Base-by-base conservation (phyloP, 768 basidiomycete genomes). In the Calvatia gigantea region DNA sequence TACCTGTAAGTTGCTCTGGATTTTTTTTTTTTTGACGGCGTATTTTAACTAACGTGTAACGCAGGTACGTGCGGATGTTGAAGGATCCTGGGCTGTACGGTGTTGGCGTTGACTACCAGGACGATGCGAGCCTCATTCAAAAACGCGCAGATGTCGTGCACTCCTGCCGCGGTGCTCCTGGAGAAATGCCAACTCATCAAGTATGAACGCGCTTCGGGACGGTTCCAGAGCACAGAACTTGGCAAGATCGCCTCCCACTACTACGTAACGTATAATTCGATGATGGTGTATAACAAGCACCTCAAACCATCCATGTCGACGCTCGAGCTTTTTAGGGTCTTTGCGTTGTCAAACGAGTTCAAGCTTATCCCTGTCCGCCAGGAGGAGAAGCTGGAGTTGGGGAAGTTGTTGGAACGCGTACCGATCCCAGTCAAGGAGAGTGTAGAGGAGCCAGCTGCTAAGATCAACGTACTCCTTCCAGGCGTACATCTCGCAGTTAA, bases 371-470 rank as follows among this genome's bases (percentile, higher is more conserved):
- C 48, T 51, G 33, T 39, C 32, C 31, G 58, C 41, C 48, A 59
- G 50, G 41, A 43, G 46, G 91, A 94, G 71, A 97, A 96, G 67
- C 78, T 95, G 3, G 95, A 98, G 64, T 78, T 97, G 14, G 81
- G 85, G 4, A 95, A 95, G 65, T 75, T 98, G 6, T 74, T 98
- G 41, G 96, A 99, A 65, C 82, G 94, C 1, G 96, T 98, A 0
- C 96, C 96, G 1, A 94, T 99, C 41, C 97, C 97, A 0, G 89
- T 98, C 62, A 98, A 98, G 71, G 97, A 99, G 70, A 80, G 85
- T 48, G 93, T 96, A 4, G 96, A 99, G 57, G 96, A 99, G 63
- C 93, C 94, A 0, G 89, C 94, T 0, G 91, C 97, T 6, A 99
- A 99, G 74, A 94, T 98, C 69, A 98, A 98, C 62, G 96, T 98